These are phyloP conservation scores for Ophiosphaerella korrae DNA, from an alignment of 2,329 filamentous ascomycete species.

Conservation along the genomic window DNA sequence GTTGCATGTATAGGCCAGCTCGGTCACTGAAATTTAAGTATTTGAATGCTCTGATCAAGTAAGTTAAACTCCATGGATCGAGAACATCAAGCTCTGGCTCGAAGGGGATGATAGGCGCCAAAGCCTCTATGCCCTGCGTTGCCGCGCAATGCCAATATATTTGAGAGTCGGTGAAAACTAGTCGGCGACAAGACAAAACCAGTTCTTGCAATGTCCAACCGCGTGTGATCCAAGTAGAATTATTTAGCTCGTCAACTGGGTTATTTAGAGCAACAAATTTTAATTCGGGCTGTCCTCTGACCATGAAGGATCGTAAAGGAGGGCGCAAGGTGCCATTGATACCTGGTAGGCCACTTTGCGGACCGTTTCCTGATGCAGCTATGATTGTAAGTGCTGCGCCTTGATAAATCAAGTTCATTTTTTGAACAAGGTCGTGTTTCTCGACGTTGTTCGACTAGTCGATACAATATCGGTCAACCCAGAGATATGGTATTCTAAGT, in stretches of 20 bases:
- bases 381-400: constrained; percentile 10
- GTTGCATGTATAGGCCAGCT: neutral
- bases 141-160: neutral
- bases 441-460: neutral
- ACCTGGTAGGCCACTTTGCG: constrained; percentile 1
- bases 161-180: neutral
- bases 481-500: neutral
- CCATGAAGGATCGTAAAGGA: neutral
- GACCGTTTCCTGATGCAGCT: constrained; percentile 2
- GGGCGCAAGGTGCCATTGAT: neutral
- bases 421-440: constrained; percentile 1
- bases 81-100: no score
- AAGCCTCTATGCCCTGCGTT: neutral
- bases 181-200: neutral
- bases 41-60: neutral
- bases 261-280: neutral
- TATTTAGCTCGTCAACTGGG: neutral
- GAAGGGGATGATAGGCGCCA: neutral
- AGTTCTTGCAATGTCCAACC: constrained; percentile 1
- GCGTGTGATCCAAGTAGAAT: neutral
- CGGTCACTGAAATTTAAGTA: no score
- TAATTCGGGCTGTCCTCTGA: neutral
- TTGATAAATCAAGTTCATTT: constrained; percentile 11
- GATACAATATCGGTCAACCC: constrained; percentile 1
- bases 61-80: neutral